These are phyloP conservation scores for Wickerhamomyces subpelliculosus DNA, from an alignment of 805 yeast species.

Conservation along the genomic window DNA sequence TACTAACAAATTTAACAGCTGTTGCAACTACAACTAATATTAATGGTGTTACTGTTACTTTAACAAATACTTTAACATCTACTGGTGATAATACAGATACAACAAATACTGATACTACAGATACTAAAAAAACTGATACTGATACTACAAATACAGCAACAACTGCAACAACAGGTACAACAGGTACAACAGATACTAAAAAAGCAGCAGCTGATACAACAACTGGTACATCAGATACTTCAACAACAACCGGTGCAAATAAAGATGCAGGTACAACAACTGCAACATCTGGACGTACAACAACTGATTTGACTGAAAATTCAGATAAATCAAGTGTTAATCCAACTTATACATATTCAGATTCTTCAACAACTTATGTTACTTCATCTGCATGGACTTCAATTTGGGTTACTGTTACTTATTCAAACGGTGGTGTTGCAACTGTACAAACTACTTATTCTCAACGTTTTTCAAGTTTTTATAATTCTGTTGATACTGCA, in stretches of 20 bases:
- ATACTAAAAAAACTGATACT: constrained; percentile 7
- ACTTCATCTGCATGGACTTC: constrained; percentile 26
- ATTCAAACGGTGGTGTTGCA: constrained; percentile 38
- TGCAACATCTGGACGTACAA: constrained; percentile 13
- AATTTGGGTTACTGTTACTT: constrained; percentile 47
- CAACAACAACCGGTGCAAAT: background rate
- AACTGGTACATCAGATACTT: constrained; percentile 2
- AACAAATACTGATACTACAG: constrained; percentile 6
- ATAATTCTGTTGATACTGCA: constrained; percentile 38
- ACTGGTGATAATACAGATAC: constrained; percentile 3
- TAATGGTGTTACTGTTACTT: constrained; percentile 3
- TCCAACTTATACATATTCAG: constrained; percentile 23
- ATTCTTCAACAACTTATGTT: constrained; percentile 22
- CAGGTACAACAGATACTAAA: constrained; percentile 8
- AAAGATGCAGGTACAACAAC: constrained; percentile 4
- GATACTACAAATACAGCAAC: constrained; percentile 4
- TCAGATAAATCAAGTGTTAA: constrained; percentile 10
- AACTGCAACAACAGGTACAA: constrained; percentile 7
- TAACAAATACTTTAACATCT: background rate
- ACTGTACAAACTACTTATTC: constrained; percentile 43
- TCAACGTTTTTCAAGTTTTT: constrained; percentile 46
- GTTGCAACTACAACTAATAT: constrained; percentile 6
- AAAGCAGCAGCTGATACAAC: constrained; percentile 2
- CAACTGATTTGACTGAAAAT: constrained; percentile 15
- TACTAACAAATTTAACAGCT: constrained; percentile 1